Percentiles rank a stretch among this genome's conserved stretches.
These are phyloP conservation scores for Fibroporia radiculosa DNA, from an alignment of 768 basidiomycete genomes.

Conservation along the genomic window DNA sequence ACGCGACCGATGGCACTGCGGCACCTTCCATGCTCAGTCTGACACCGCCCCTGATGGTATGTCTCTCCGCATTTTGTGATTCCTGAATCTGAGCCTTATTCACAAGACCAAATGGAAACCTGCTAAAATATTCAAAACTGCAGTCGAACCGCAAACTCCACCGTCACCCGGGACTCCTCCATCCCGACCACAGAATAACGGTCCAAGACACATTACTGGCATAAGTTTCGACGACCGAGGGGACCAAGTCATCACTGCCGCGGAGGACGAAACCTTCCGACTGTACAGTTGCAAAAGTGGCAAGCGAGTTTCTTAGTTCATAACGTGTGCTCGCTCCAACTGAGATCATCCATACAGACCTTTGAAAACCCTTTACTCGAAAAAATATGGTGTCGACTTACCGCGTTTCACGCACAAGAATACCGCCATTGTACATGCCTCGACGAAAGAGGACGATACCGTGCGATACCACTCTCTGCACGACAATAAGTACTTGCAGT, in stretches of 20 bases:
- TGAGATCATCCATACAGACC: conserved; percentile 39
- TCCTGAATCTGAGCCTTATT: not conserved
- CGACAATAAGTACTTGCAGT: conserved; percentile 93
- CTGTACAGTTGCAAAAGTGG: conserved; percentile 86
- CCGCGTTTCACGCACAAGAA: conserved; percentile 93
- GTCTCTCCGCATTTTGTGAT: not conserved
- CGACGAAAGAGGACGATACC: conserved; percentile 92
- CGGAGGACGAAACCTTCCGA: conserved; percentile 88
- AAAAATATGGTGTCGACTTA: conserved; percentile 95
- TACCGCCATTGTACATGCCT: conserved; percentile 79
- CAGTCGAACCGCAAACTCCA: conserved; percentile 53
- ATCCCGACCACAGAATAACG: conserved; percentile 26
- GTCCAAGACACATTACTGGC: conserved; percentile 74
- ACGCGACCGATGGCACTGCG: conserved; percentile 10
- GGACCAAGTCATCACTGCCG: conserved; percentile 77
- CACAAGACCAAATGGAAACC: conserved; percentile 79
- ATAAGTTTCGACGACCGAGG: conserved; percentile 90
- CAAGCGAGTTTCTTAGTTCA: conserved; percentile 61
- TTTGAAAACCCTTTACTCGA: conserved; percentile 74
- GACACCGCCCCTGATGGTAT: conserved; percentile 27
- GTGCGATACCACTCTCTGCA: conserved; percentile 92
- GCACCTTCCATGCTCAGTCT: conserved; percentile 15
- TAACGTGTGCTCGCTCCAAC: conserved; percentile 18
- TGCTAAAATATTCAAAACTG: conserved; percentile 79
- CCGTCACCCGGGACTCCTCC: conserved; percentile 34